phyloP scores from a whole-genome alignment of 2,329 filamentous ascomycete genomes.

The Fusarium euwallaceae region DNA sequence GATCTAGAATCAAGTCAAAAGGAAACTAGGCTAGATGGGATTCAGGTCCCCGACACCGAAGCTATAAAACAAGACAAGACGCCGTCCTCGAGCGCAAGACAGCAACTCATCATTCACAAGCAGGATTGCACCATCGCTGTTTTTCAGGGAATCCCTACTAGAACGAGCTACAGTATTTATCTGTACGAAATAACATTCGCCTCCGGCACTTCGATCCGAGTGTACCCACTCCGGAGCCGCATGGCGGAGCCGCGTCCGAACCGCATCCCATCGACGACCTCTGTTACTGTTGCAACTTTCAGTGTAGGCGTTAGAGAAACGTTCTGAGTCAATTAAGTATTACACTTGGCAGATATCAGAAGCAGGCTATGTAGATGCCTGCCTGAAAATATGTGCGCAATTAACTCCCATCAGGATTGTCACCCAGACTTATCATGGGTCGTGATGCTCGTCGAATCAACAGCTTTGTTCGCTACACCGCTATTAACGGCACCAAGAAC shows the following conservation, averaged over 20 bases:
- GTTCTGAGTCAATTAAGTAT: no score
- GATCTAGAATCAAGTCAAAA: neutral
- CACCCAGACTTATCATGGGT: no score
- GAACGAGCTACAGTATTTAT: neutral
- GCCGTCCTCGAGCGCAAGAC: neutral
- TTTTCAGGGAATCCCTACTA: neutral
- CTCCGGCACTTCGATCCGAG: neutral
- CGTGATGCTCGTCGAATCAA: no score
- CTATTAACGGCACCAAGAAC: no score
- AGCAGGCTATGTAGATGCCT: no score
- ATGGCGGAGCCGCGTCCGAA: slow-evolving; percentile 19
- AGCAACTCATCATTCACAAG: neutral
- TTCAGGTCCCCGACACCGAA: neutral
- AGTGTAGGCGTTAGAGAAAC: rapidly evolving
- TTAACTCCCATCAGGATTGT: no score
- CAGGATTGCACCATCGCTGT: neutral
- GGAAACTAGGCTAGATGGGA: neutral
- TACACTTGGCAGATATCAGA: no score
- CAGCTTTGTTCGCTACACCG: no score
- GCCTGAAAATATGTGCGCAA: no score
- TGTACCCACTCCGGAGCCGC: slow-evolving; percentile 24
- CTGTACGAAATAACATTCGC: neutral
- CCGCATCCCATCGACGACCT: neutral
- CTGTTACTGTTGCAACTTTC: no score
- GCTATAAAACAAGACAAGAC: neutral